Evolutionary conservation across 345 rosid genomes (phyloP), one percentile per base, ranked within the genome.

Genomic region (Euphorbia tirucalli): DNA sequence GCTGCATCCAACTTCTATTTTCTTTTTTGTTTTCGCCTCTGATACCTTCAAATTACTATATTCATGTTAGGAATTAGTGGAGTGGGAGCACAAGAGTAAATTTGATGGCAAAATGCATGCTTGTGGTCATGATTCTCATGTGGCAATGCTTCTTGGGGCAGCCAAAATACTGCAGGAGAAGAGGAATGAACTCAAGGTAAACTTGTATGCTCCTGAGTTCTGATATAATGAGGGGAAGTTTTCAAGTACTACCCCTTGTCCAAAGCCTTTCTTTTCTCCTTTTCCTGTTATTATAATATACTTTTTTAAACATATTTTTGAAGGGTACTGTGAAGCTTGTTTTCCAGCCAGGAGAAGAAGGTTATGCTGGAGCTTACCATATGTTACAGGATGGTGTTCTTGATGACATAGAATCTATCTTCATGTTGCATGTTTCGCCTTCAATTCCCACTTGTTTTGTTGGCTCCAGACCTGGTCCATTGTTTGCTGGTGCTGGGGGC

Each of bases 311-410:
- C 48, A 11, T 16, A 35, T 49, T 35, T 66, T 60, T 46, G 52
- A 49, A 90, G 89, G 91, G 97, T 64, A 91, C 88, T 0, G 82
- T 89, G 80, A 91, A 86, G 67, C 88, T 89, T 49, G 90, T 91
- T 64, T 91, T 87, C 83, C 97, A 91, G 82, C 92, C 97, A 16
- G 94, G 88, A 0, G 94, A 91, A 75, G 94, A 91, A 74, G 91
- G 94, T 25, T 74, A 84, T 71, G 81, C 83, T 0, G 91, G 94
- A 72, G 94, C 92, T 35, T 81, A 85, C 78, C 83, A 87, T 65
- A 89, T 91, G 94, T 66, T 86, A 56, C 78, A 84, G 81, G 89
- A 89, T 32, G 84, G 77, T 5, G 79, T 79, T 73, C 82, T 91
- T 21, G 86, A 87, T 25, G 85, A 91, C 57, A 66, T 89, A 11